Percentiles rank a stretch among this genome's conserved stretches.
phyloP scores from a whole-genome alignment of 768 basidiomycete species.

The Boletus speciosus region DNA sequence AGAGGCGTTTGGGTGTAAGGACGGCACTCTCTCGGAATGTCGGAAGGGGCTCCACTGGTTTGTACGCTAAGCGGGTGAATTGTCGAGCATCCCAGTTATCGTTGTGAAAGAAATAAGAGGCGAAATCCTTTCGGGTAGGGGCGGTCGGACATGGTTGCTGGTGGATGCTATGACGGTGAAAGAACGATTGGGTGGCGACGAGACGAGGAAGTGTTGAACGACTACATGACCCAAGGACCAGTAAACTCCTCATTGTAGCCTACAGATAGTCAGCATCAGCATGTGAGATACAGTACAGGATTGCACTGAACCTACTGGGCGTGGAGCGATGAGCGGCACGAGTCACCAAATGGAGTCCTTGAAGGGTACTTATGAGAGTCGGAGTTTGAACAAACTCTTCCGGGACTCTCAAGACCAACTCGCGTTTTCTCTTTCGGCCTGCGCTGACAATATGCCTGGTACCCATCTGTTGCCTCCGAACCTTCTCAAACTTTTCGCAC shows the following conservation, averaged over 20 bases:
- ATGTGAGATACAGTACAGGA: neutral
- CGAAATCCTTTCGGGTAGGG: constrained; percentile 27
- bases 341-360: constrained; percentile 3
- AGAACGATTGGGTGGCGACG: constrained; percentile 5
- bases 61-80: constrained; percentile 10
- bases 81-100: constrained; percentile 43
- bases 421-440: constrained; percentile 6
- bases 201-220: constrained; percentile 10
- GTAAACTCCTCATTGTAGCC: constrained; percentile 18
- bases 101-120: constrained; percentile 67
- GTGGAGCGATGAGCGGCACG: neutral
- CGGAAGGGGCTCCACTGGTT: constrained; percentile 15
- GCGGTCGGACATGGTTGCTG: neutral
- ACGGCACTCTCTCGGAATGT: constrained; percentile 37
- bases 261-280: neutral
- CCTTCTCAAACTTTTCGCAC: constrained; percentile 93
- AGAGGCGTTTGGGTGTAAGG: constrained; percentile 49
- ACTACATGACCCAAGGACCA: constrained; percentile 9
- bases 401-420: constrained; percentile 5
- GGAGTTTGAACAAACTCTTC: constrained; percentile 30
- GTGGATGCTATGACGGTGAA: neutral
- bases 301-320: constrained; percentile 1
- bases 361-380: constrained; percentile 9
- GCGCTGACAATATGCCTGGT: constrained; percentile 44
- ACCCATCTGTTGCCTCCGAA: constrained; percentile 93